A percentile compares a stretch with the other conserved stretches of the same genome.
Evolutionary conservation across 2,329 filamentous ascomycete species (phyloP).

Genomic region (Pezicula carpinea): DNA sequence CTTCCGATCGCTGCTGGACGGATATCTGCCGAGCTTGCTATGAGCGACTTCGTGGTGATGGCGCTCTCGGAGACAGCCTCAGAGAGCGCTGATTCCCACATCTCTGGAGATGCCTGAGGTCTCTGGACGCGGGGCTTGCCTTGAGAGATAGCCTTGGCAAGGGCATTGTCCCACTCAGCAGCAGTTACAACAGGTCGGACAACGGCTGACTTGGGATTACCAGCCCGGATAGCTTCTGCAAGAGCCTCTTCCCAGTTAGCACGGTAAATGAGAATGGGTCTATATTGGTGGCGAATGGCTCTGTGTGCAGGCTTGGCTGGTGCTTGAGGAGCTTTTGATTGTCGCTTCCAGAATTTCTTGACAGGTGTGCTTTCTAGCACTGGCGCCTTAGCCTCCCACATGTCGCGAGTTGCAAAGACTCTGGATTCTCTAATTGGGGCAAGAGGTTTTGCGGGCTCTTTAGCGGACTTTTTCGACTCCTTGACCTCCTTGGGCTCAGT

Average conservation of each 20-base stretch:
- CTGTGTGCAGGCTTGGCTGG: slow-evolving; percentile 4
- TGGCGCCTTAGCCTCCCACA: slow-evolving; percentile 18
- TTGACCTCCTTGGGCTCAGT: slow-evolving; percentile 5
- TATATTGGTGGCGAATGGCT: slow-evolving; percentile 14
- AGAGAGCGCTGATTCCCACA: not conserved
- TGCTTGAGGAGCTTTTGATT: not conserved
- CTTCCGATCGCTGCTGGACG: slow-evolving; percentile 1
- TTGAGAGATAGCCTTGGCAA: not conserved
- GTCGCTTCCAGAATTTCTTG: slow-evolving; percentile 9
- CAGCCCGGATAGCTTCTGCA: slow-evolving; percentile 18
- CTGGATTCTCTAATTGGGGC: slow-evolving; percentile 20
- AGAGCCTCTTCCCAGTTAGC: slow-evolving; percentile 22
- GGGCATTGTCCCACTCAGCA: not conserved
- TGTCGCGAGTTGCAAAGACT: slow-evolving; percentile 19
- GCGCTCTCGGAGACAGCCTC: not conserved
- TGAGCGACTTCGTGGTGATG: not conserved
- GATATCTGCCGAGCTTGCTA: not conserved
- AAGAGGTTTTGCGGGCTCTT: slow-evolving; percentile 3
- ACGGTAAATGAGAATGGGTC: slow-evolving; percentile 8
- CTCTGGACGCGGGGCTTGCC: not conserved
- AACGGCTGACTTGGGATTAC: slow-evolving; percentile 1
- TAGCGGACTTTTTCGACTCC: slow-evolving; percentile 13
- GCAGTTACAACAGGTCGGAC: not conserved
- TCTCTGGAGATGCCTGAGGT: not conserved
- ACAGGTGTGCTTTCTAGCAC: slow-evolving; percentile 8